phyloP scores from a whole-genome alignment of 2,329 filamentous ascomycete genomes.

The Whalleya microplaca region DNA sequence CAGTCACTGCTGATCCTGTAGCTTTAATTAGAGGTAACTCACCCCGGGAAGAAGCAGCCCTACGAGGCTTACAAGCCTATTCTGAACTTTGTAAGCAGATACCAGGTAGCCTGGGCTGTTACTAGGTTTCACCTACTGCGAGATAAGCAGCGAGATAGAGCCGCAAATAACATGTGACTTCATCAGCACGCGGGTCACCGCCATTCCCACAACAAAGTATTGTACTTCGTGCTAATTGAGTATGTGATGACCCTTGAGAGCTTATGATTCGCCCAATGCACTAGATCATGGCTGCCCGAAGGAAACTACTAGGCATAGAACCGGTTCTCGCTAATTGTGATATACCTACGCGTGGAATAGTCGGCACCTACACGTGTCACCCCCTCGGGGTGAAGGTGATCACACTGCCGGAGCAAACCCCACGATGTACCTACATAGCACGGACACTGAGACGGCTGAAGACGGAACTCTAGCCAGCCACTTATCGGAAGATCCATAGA shows the following conservation, averaged over 20 bases:
- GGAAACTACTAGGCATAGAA: conserved; percentile 4
- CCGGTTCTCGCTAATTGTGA: conserved; percentile 6
- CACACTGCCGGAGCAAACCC: conserved; percentile 3
- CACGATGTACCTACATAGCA: conserved; percentile 12
- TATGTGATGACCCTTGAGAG: background rate
- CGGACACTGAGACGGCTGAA: conserved; percentile 9
- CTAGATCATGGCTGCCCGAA: conserved; percentile 7
- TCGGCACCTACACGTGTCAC: conserved; percentile 10
- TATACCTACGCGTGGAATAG: conserved; percentile 2
- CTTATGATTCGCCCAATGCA: conserved; percentile 7
- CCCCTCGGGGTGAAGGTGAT: background rate
- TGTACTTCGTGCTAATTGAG: conserved; percentile 1
- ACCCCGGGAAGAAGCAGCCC: background rate
- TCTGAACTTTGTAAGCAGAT: background rate
- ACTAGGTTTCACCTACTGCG: background rate
- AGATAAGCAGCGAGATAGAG: conserved; percentile 1
- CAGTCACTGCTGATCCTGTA: background rate
- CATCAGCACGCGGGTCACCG: conserved; percentile 26
- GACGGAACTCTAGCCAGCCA: conserved; percentile 6
- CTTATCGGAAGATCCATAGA: conserved; percentile 9
- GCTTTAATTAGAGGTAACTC: background rate
- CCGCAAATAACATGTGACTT: conserved; percentile 27
- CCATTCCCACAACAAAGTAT: conserved; percentile 11
- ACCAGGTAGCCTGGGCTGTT: background rate
- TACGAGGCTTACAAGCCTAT: background rate